Conservation (phyloP, 768 basidiomycete genomes). For the Coprinopsis sp. region DNA sequence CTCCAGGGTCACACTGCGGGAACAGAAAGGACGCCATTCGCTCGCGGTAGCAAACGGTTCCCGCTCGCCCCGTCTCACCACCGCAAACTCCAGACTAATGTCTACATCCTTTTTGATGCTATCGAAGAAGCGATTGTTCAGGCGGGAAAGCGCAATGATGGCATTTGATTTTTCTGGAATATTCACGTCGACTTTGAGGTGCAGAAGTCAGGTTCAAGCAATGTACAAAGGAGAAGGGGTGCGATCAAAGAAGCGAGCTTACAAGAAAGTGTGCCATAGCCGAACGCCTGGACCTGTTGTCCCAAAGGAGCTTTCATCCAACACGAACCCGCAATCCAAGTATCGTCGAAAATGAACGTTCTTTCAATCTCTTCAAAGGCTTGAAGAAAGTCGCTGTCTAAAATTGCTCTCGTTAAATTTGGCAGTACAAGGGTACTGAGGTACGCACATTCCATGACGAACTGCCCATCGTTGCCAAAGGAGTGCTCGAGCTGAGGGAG, state of each 20-base stretch:
- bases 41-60: slow-evolving; percentile 19
- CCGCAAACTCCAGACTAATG: slow-evolving; percentile 40
- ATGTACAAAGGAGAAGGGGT: too few relatives aligned
- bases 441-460: slow-evolving; percentile 43
- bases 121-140: slow-evolving; percentile 40
- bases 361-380: slow-evolving; percentile 34
- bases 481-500: slow-evolving; percentile 31
- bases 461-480: slow-evolving; percentile 41
- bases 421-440: not conserved
- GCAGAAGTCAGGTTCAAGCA: too few relatives aligned
- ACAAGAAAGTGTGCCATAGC: slow-evolving; percentile 47
- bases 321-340: slow-evolving; percentile 38
- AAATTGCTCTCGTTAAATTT: not conserved
- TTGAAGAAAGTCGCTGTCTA: slow-evolving; percentile 31
- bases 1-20: slow-evolving; percentile 31
- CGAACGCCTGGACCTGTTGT: slow-evolving; percentile 34
- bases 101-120: slow-evolving; percentile 29
- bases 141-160: slow-evolving; percentile 40
- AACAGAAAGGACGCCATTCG: slow-evolving; percentile 17
- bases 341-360: slow-evolving; percentile 35
- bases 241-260: slow-evolving; percentile 17
- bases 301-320: slow-evolving; percentile 35
- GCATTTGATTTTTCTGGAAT: slow-evolving; percentile 30
- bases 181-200: not conserved
- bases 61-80: slow-evolving; percentile 35